Percentiles rank a stretch among this genome's conserved stretches.
These are phyloP conservation scores for Rhizomucor pusillus DNA, from an alignment of 371 early-diverging fungal genomes.

Conservation along the genomic window DNA sequence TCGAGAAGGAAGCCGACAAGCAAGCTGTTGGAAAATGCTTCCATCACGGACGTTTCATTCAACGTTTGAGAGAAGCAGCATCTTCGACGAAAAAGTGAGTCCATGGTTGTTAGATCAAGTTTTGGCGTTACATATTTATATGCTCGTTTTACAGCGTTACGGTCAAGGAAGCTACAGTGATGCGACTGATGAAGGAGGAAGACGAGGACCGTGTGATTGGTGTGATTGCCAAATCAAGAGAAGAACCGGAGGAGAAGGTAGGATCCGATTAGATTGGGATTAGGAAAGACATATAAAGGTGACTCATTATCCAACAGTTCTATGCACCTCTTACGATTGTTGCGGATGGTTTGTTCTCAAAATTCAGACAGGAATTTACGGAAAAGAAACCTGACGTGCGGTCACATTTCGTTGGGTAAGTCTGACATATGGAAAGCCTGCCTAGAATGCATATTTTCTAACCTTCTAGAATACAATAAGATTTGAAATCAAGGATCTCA, in stretches of 20 bases:
- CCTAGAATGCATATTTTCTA: neutral
- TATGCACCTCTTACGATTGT: constrained; percentile 60
- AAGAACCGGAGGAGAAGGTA: constrained; percentile 25
- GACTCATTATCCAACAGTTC: constrained; percentile 6
- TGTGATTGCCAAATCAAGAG: constrained; percentile 33
- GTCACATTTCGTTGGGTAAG: constrained; percentile 83
- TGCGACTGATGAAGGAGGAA: constrained; percentile 48
- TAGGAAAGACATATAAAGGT: neutral
- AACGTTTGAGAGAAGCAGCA: constrained; percentile 76
- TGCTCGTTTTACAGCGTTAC: constrained; percentile 56
- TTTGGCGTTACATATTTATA: neutral
- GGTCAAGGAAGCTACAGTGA: constrained; percentile 72
- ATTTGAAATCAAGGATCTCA: constrained; percentile 63
- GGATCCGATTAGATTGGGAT: neutral
- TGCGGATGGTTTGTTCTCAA: constrained; percentile 86
- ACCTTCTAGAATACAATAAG: constrained; percentile 17
- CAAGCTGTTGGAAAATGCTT: constrained; percentile 73
- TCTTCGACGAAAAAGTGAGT: constrained; percentile 53
- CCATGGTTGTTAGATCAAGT: neutral
- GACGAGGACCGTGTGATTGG: constrained; percentile 49
- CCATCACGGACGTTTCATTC: constrained; percentile 93
- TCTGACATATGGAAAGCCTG: neutral
- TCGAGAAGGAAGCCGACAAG: constrained; percentile 43
- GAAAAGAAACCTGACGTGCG: constrained; percentile 49
- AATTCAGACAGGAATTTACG: constrained; percentile 81